phyloP scores from a whole-genome alignment of 2,329 filamentous ascomycete genomes.

The Colletotrichum coccodes region DNA sequence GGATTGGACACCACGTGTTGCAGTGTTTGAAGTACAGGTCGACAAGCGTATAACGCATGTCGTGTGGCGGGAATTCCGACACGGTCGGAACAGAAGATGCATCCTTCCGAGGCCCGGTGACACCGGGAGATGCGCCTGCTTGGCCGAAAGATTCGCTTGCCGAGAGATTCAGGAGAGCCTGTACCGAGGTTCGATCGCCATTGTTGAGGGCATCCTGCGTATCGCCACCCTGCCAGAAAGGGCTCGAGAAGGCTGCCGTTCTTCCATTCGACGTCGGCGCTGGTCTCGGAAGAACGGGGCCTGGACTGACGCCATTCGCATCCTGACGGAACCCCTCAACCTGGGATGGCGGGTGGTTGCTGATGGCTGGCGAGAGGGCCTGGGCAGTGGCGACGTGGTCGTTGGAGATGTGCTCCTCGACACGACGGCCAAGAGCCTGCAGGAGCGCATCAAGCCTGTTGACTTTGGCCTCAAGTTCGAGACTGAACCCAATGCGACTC shows the following conservation, averaged over 20 bases:
- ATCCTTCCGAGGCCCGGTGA: constrained; percentile 34
- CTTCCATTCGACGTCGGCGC: constrained; percentile 43
- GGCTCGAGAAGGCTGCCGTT: constrained; percentile 52
- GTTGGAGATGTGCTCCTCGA: constrained; percentile 53
- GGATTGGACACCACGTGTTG: constrained; percentile 66
- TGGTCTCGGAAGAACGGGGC: constrained; percentile 31
- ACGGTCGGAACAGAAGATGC: constrained; percentile 48
- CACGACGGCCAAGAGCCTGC: constrained; percentile 52
- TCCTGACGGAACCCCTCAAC: constrained; percentile 39
- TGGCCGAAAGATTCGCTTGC: constrained; percentile 28
- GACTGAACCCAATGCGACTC: constrained; percentile 68
- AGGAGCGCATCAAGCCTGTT: constrained; percentile 61
- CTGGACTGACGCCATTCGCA: constrained; percentile 35
- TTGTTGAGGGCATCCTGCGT: constrained; percentile 41
- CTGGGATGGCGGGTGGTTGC: constrained; percentile 46
- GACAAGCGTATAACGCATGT: constrained; percentile 67
- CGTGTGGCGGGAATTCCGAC: constrained; percentile 66
- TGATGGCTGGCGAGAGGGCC: constrained; percentile 46
- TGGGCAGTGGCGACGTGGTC: constrained; percentile 40
- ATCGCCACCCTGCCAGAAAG: constrained; percentile 40
- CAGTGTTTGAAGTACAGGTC: constrained; percentile 73
- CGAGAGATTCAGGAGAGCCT: constrained; percentile 34
- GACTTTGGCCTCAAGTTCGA: constrained; percentile 67
- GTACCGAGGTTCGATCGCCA: constrained; percentile 34
- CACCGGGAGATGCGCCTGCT: neutral